Evolutionary conservation across 805 yeast genomes (phyloP).

Genomic region (Schizosaccharomyces lindneri): DNA sequence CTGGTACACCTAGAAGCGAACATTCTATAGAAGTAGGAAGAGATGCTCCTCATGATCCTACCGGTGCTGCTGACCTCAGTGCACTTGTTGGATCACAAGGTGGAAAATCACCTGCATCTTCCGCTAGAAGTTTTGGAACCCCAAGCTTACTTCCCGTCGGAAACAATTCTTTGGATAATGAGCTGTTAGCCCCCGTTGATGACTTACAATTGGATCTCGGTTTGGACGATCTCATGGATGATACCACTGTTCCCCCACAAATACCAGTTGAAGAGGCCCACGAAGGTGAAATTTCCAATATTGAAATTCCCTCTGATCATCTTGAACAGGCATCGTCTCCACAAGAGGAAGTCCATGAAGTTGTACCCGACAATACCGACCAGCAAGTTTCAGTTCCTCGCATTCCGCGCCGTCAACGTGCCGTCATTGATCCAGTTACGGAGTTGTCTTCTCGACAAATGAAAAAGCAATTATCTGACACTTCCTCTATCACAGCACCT

Average conservation of each 20-base stretch:
- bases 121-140: background rate
- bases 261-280: background rate
- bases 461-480: background rate
- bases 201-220: conserved; percentile 2
- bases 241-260: background rate
- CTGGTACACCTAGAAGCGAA: background rate
- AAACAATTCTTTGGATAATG: background rate
- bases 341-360: background rate
- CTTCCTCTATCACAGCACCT: background rate
- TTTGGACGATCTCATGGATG: background rate
- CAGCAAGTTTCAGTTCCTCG: background rate
- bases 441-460: background rate
- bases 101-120: background rate
- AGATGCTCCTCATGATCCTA: background rate
- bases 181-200: conserved; percentile 1
- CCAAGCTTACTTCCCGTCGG: background rate
- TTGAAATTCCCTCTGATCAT: background rate
- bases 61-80: background rate
- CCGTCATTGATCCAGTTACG: background rate
- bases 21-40: conserved; percentile 1
- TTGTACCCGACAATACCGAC: background rate
- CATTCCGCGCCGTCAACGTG: background rate
- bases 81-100: background rate
- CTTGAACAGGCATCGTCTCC: background rate
- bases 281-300: background rate